These are phyloP conservation scores for Ophiocordyceps sinensis DNA, from an alignment of 2,329 filamentous ascomycete species.

Conservation along the genomic window DNA sequence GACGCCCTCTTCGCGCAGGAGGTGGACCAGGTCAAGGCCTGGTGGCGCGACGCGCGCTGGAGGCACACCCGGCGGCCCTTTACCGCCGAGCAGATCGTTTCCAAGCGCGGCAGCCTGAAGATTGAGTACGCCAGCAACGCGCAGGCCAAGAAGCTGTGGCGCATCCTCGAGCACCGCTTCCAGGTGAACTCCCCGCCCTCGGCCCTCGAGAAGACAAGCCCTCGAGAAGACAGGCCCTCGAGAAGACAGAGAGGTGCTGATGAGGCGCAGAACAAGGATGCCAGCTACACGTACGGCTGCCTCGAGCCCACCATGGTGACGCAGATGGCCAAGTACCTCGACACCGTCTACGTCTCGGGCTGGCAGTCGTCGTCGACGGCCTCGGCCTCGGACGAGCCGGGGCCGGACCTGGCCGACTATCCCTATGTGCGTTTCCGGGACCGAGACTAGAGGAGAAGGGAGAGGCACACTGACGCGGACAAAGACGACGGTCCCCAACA, in stretches of 20 bases:
- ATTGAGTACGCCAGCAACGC: constrained; percentile 84
- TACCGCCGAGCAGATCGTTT: constrained; percentile 91
- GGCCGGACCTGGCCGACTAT: constrained; percentile 95
- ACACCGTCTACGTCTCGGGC: constrained; percentile 96
- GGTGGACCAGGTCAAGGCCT: constrained; percentile 76
- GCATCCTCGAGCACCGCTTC: constrained; percentile 75
- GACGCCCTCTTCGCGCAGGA: constrained; percentile 64
- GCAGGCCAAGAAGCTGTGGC: constrained; percentile 90
- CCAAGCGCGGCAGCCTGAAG: constrained; percentile 82
- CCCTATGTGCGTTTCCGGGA: constrained; percentile 70
- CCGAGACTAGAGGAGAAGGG: too few relatives aligned
- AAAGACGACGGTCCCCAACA: constrained; percentile 94
- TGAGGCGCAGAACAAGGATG: constrained; percentile 66
- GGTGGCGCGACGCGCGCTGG: constrained; percentile 92
- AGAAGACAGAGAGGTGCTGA: too few relatives aligned
- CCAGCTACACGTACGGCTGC: constrained; percentile 92
- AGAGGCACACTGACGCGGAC: too few relatives aligned
- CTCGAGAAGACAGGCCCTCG: too few relatives aligned
- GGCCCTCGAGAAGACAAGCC: too few relatives aligned
- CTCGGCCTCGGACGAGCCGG: constrained; percentile 87
- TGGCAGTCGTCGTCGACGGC: constrained; percentile 98
- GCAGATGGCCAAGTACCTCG: constrained; percentile 97
- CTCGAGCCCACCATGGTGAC: constrained; percentile 97
- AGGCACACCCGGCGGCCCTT: constrained; percentile 83
- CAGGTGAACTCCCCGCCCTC: too few relatives aligned